phyloP scores from a whole-genome alignment of 352 stramenopile species.

The Elongisporangium anandrum region DNA sequence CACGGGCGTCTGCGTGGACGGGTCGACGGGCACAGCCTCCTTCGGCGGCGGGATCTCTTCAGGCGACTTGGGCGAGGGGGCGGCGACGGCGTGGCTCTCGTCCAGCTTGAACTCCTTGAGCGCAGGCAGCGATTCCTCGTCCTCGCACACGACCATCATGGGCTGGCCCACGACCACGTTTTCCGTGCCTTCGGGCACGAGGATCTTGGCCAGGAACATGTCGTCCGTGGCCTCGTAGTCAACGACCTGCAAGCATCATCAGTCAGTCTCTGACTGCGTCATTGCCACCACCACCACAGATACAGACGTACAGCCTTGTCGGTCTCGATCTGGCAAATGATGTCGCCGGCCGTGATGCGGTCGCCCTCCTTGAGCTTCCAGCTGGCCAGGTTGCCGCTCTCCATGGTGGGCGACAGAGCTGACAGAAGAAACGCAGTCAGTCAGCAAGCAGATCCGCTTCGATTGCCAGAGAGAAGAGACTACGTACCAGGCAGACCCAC shows the following conservation, averaged over 20 bases:
- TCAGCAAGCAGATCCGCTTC: conserved; percentile 2
- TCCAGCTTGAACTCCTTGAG: conserved; percentile 80
- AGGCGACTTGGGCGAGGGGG: conserved; percentile 33
- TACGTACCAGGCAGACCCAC: conserved; percentile 65
- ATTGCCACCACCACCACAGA: background rate
- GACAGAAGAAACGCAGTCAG: background rate
- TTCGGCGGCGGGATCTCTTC: conserved; percentile 70
- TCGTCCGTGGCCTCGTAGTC: conserved; percentile 99
- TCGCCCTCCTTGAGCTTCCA: conserved; percentile 94
- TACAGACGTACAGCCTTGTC: conserved; percentile 91
- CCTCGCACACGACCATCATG: conserved; percentile 96
- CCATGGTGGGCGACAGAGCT: conserved; percentile 98
- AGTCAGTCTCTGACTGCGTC: background rate
- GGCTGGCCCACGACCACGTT: conserved; percentile 91
- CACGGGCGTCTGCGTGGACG: conserved; percentile 39
- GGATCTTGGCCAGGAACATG: conserved; percentile 94
- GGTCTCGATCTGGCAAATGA: conserved; percentile 97
- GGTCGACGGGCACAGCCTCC: conserved; percentile 51
- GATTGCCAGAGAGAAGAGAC: background rate
- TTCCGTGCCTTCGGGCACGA: conserved; percentile 86
- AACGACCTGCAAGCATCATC: conserved; percentile 56
- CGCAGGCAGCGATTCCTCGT: conserved; percentile 62
- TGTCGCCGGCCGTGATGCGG: conserved; percentile 90
- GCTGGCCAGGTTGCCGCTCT: conserved; percentile 93
- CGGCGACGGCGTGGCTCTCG: conserved; percentile 23